Base-by-base conservation (phyloP, 2,329 filamentous ascomycete species). In the Colletotrichum orbiculare region DNA sequence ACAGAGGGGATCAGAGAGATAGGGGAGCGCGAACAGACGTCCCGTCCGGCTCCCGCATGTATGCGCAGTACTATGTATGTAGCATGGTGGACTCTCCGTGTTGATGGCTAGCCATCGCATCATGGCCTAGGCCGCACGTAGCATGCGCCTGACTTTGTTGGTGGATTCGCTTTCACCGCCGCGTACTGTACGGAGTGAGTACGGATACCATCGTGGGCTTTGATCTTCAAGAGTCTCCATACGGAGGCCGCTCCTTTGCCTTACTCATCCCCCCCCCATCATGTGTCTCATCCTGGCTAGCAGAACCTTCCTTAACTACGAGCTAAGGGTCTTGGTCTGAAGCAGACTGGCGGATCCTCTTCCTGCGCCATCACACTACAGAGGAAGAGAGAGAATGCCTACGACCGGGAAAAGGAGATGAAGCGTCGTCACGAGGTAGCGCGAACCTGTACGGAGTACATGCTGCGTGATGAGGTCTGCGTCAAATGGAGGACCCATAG, bases 121-220 rank as follows among this genome's bases (percentile, higher is more conserved):
- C 25, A 25, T 25, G 25, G 3, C 25, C 25, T 25, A 25, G 3
- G 25, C 25, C 25, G 25, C 4, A 25, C 25, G 1, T 4, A 25
- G 25, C 25, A 25, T 35, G 43, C 41, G 34, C 35, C 35, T 17
- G 42, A 37, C 47, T 46, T 41, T 38, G 33, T 37, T 13, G 55
- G 54, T 61, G 61, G 61, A 61, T 64, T 59, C 45, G 34, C 34
- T 35, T 39, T 64, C 61, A 60, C 61, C 50, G 56, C 56, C 55
- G 56, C 15, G n/a, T 17, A 46, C 56, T 9, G n/a, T 17, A 46
- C 56, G 55, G 25, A 25, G 25, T 4, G 25, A 25, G 25, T 25
- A 25, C 25, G 25, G 25, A 25, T 25, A 25, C 25, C 37, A 55
- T 64, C 61, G 35, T 52, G 56, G 53, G 42, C 49, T 58, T 60